A percentile compares a stretch with the other conserved stretches of the same genome.
Evolutionary conservation across 345 rosid species (phyloP).

Genomic region (Gynandropsis gynandra): DNA sequence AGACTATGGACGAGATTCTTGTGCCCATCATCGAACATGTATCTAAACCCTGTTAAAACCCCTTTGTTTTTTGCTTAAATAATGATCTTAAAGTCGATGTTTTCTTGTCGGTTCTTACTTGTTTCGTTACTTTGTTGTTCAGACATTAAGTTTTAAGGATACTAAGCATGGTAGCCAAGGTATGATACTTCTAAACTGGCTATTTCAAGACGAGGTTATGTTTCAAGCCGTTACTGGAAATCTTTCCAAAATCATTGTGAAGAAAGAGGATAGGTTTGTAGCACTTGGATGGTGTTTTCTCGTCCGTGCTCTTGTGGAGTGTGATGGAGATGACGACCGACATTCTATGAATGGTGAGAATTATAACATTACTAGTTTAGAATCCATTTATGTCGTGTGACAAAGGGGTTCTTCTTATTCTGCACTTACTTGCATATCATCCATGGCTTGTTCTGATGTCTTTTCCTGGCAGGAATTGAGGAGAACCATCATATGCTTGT

Average conservation of each 20-base stretch:
- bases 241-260: conserved; percentile 37
- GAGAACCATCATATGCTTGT: conserved; percentile 48
- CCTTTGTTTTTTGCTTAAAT: not conserved
- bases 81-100: not conserved
- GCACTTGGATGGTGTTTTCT: conserved; percentile 83
- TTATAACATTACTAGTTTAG: not conserved
- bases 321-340: conserved; percentile 38
- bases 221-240: conserved; percentile 41
- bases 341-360: conserved; percentile 44
- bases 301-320: conserved; percentile 53
- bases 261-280: conserved; percentile 60
- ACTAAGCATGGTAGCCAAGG: conserved; percentile 42
- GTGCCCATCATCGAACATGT: conserved; percentile 73
- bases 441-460: conserved; percentile 1
- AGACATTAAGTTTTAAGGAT: conserved; percentile 58
- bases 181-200: conserved; percentile 55
- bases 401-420: not conserved
- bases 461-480: conserved; percentile 44
- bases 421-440: conserved; percentile 5
- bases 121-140: conserved; percentile 11
- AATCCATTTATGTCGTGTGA: not conserved
- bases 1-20: conserved; percentile 47
- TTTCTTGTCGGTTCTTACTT: conserved; percentile 7
- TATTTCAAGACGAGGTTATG: conserved; percentile 59
- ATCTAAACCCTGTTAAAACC: conserved; percentile 10